These are phyloP conservation scores for Blumeriella jaapii DNA, from an alignment of 2,329 filamentous ascomycete genomes.

Conservation along the genomic window DNA sequence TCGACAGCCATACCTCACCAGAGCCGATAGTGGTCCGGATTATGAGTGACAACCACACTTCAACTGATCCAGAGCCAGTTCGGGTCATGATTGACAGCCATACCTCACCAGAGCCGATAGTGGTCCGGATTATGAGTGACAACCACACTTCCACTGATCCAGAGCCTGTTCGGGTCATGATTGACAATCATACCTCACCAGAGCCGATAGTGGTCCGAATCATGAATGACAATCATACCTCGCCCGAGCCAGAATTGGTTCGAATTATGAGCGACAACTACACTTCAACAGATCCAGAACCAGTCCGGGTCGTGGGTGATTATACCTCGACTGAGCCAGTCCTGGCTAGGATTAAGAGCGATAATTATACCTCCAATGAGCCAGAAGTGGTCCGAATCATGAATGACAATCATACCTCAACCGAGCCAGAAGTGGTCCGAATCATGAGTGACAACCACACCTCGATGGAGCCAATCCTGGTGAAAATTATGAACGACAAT, in stretches of 20 bases:
- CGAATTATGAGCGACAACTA: constrained; percentile 11
- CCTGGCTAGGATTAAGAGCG: constrained; percentile 9
- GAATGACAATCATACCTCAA: constrained; percentile 12
- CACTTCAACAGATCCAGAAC: constrained; percentile 12
- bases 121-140: constrained; percentile 7
- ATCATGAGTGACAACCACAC: constrained; percentile 11
- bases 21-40: constrained; percentile 6
- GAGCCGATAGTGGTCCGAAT: constrained; percentile 6
- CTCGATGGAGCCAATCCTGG: constrained; percentile 12
- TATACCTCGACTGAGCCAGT: constrained; percentile 13
- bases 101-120: constrained; percentile 11
- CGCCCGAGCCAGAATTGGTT: constrained; percentile 10
- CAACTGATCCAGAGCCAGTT: constrained; percentile 11
- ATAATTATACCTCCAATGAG: constrained; percentile 13
- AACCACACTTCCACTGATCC: constrained; percentile 12
- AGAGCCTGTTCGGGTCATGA: constrained; percentile 11
- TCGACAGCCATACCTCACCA: constrained; percentile 13
- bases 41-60: constrained; percentile 10
- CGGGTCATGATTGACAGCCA: constrained; percentile 11
- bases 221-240: constrained; percentile 10
- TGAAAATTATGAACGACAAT: constrained; percentile 9
- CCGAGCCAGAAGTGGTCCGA: constrained; percentile 10
- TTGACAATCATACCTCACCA: constrained; percentile 13
- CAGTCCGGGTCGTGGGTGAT: constrained; percentile 7
- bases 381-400: constrained; percentile 10